A percentile compares a stretch with the other conserved stretches of the same genome.
These are phyloP conservation scores for Boletus tylopilopsis DNA, from an alignment of 768 basidiomycete genomes.

Conservation along the genomic window DNA sequence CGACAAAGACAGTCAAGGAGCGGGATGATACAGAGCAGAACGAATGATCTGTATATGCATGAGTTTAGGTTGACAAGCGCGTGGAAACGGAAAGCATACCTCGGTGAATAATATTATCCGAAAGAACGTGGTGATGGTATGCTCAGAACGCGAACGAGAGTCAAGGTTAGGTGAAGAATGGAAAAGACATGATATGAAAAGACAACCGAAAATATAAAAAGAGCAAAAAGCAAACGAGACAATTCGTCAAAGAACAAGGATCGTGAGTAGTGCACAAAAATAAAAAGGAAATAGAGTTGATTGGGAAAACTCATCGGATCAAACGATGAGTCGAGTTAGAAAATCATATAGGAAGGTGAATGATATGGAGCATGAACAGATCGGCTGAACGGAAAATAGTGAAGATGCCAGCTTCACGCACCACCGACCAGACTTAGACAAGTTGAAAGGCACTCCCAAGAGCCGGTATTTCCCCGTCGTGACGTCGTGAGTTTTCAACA, in stretches of 20 bases:
- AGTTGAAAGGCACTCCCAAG: constrained; percentile 76
- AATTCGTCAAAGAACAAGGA: constrained; percentile 1
- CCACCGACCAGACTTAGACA: constrained; percentile 32
- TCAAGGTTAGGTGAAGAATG: neutral
- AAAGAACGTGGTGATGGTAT: constrained; percentile 6
- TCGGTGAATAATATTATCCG: constrained; percentile 8
- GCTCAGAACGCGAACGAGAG: neutral
- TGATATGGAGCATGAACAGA: constrained; percentile 12
- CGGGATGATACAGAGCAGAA: neutral
- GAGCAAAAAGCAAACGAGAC: neutral
- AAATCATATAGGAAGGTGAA: neutral
- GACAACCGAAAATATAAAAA: neutral
- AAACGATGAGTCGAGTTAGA: neutral
- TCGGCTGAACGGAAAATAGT: neutral
- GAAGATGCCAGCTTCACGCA: constrained; percentile 6
- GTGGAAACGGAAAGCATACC: constrained; percentile 8
- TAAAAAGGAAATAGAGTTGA: neutral
- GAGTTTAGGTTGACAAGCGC: neutral
- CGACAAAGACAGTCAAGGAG: constrained; percentile 5
- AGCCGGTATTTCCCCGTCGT: constrained; percentile 33
- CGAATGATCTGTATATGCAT: constrained; percentile 1
- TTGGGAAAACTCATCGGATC: neutral
- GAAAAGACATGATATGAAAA: neutral
- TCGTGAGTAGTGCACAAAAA: neutral
- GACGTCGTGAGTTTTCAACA: constrained; percentile 26